Percentiles rank a stretch among this genome's conserved stretches.
Evolutionary conservation across 495 filamentous ascomycete species (phyloP).

Genomic region (Recurvomyces mirabilis): DNA sequence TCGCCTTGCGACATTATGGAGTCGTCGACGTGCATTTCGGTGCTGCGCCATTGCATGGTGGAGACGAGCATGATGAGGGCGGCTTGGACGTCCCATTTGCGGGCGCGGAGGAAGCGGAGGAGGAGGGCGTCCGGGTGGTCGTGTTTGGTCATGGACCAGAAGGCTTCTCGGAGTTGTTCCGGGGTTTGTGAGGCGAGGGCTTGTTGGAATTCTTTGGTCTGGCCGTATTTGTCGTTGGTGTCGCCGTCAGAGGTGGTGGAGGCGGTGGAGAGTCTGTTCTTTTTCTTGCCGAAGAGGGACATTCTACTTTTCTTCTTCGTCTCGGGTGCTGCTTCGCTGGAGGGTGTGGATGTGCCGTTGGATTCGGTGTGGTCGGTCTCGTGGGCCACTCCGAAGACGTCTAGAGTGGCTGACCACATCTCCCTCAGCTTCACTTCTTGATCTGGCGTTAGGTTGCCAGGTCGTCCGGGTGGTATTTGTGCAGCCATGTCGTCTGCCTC

Average conservation of each 20-base stretch:
- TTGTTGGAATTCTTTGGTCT: conserved; percentile 73
- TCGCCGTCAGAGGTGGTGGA: conserved; percentile 24
- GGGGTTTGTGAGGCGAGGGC: conserved; percentile 64
- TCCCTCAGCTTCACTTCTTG: conserved; percentile 81
- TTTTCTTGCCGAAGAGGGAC: conserved; percentile 51
- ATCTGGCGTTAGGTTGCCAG: conserved; percentile 76
- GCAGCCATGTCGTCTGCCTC: conserved; percentile 28
- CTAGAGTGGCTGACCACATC: conserved; percentile 68
- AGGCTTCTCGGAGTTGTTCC: conserved; percentile 65
- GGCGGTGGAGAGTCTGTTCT: conserved; percentile 42
- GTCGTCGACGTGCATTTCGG: conserved; percentile 74
- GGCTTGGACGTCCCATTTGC: conserved; percentile 93
- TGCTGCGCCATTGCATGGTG: conserved; percentile 81
- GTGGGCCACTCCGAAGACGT: conserved; percentile 59
- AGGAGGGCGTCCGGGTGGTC: conserved; percentile 85
- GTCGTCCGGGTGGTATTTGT: conserved; percentile 55
- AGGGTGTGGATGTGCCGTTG: conserved; percentile 22
- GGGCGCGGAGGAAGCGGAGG: conserved; percentile 78
- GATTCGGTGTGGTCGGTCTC: background rate
- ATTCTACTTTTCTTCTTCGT: conserved; percentile 53
- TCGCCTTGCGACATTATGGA: conserved; percentile 79
- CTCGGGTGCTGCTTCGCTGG: conserved; percentile 22
- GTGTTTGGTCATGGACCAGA: conserved; percentile 95
- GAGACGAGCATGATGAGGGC: conserved; percentile 89
- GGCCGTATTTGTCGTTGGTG: conserved; percentile 87